Evolutionary conservation across 495 filamentous ascomycete genomes (phyloP).

Genomic region (Geoglossum glabrum): DNA sequence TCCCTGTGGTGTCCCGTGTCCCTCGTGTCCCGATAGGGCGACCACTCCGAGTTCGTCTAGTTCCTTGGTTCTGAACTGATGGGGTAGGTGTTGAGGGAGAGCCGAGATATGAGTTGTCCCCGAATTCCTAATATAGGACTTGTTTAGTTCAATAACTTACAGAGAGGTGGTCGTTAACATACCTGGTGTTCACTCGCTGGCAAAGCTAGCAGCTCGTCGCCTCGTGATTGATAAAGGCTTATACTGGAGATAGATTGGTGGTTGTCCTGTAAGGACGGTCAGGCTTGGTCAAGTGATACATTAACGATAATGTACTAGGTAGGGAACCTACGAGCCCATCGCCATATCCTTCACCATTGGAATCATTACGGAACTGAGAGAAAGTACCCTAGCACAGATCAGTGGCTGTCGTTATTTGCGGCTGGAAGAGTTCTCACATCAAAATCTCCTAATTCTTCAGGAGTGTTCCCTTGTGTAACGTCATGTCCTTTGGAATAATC

Average conservation of each 20-base stretch:
- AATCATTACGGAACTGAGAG: not conserved
- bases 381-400: not conserved
- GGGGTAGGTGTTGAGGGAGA: slow-evolving; percentile 19
- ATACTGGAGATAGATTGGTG: not conserved
- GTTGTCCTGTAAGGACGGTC: not conserved
- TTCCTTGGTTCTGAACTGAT: slow-evolving; percentile 15
- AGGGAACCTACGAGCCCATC: not conserved
- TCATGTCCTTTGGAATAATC: not conserved
- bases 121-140: not conserved
- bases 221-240: not conserved
- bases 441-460: not conserved
- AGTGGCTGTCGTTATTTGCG: not conserved
- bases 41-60: slow-evolving; percentile 26
- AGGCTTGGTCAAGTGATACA: not conserved
- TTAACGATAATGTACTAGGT: not conserved
- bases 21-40: slow-evolving; percentile 18
- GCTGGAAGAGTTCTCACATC: not conserved
- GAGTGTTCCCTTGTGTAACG: not conserved
- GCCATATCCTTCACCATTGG: not conserved
- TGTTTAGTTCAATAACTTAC: not conserved
- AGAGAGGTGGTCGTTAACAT: not conserved
- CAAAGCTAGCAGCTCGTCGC: not conserved
- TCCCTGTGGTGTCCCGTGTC: slow-evolving; percentile 13
- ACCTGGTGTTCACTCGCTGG: not conserved
- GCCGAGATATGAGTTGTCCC: not conserved